Conservation (phyloP, 768 basidiomycete genomes). For the Auricularia sp. region DNA sequence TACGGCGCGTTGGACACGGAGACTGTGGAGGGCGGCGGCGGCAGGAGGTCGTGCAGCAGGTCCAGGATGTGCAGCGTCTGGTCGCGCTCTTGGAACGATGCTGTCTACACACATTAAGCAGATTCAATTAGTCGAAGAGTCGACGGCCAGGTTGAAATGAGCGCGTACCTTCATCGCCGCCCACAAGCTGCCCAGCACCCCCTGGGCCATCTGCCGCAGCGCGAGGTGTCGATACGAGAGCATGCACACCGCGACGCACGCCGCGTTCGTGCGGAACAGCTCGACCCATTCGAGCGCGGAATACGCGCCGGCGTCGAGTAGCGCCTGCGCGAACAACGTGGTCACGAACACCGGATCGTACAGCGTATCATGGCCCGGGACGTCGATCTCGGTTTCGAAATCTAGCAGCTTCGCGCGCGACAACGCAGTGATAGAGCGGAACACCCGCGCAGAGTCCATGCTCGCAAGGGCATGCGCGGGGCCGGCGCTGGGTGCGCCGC, state of each 20-base stretch:
- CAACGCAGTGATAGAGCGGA: slow-evolving; percentile 63
- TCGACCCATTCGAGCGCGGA: slow-evolving; percentile 76
- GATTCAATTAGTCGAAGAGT: too few relatives aligned
- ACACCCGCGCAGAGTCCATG: slow-evolving; percentile 56
- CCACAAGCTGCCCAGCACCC: slow-evolving; percentile 53
- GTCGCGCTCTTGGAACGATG: slow-evolving; percentile 67
- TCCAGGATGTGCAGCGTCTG: slow-evolving; percentile 66
- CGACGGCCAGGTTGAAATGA: too few relatives aligned
- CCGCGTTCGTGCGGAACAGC: slow-evolving; percentile 70
- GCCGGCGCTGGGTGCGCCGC: slow-evolving; percentile 32
- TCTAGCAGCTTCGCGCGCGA: slow-evolving; percentile 40
- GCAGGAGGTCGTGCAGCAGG: slow-evolving; percentile 49
- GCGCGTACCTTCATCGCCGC: slow-evolving; percentile 50
- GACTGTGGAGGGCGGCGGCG: slow-evolving; percentile 21
- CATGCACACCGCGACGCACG: slow-evolving; percentile 60
- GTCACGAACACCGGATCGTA: slow-evolving; percentile 80
- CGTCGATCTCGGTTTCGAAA: slow-evolving; percentile 22
- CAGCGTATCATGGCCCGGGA: slow-evolving; percentile 29
- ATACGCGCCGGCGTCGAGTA: slow-evolving; percentile 47
- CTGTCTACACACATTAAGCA: slow-evolving; percentile 23
- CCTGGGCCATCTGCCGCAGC: slow-evolving; percentile 51
- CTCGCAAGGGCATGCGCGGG: slow-evolving; percentile 58
- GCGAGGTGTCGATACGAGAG: slow-evolving; percentile 56
- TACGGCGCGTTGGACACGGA: slow-evolving; percentile 17
- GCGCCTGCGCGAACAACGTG: slow-evolving; percentile 52